These are phyloP conservation scores for Madurella fahalii DNA, from an alignment of 2,329 filamentous ascomycete species.

Conservation along the genomic window DNA sequence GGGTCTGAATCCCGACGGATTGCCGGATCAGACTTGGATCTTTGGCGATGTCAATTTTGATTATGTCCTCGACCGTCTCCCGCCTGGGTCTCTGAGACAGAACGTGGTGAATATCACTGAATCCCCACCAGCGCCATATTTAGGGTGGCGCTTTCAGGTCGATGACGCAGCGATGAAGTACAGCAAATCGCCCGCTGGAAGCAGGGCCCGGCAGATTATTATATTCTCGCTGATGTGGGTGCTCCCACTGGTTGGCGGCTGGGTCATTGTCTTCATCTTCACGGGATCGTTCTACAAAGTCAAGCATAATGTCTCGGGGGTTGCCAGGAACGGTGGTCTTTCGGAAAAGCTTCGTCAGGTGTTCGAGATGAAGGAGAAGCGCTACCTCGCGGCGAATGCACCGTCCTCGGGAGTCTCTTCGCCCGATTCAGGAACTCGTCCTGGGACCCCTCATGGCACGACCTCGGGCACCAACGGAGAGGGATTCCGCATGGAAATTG, in stretches of 20 bases:
- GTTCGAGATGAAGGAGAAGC: slow-evolving; percentile 15
- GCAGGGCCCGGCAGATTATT: slow-evolving; percentile 47
- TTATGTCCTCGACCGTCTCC: slow-evolving; percentile 55
- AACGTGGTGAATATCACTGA: slow-evolving; percentile 56
- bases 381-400: slow-evolving; percentile 18
- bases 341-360: slow-evolving; percentile 18
- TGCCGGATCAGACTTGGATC: slow-evolving; percentile 55
- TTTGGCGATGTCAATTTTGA: slow-evolving; percentile 60
- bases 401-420: slow-evolving; percentile 24
- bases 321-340: slow-evolving; percentile 20
- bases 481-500: slow-evolving; percentile 15
- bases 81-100: slow-evolving; percentile 51
- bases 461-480: not conserved
- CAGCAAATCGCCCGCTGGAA: slow-evolving; percentile 49
- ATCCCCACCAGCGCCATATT: slow-evolving; percentile 47
- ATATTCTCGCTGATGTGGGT: slow-evolving; percentile 51
- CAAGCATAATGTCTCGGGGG: slow-evolving; percentile 29
- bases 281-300: slow-evolving; percentile 58
- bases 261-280: slow-evolving; percentile 50
- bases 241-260: slow-evolving; percentile 48
- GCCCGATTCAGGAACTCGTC: slow-evolving; percentile 15
- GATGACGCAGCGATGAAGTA: slow-evolving; percentile 52
- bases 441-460: slow-evolving; percentile 30
- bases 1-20: slow-evolving; percentile 60
- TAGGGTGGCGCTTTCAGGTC: slow-evolving; percentile 52